phyloP scores from a whole-genome alignment of 78 protist species.

The Diacronema lutheri region DNA sequence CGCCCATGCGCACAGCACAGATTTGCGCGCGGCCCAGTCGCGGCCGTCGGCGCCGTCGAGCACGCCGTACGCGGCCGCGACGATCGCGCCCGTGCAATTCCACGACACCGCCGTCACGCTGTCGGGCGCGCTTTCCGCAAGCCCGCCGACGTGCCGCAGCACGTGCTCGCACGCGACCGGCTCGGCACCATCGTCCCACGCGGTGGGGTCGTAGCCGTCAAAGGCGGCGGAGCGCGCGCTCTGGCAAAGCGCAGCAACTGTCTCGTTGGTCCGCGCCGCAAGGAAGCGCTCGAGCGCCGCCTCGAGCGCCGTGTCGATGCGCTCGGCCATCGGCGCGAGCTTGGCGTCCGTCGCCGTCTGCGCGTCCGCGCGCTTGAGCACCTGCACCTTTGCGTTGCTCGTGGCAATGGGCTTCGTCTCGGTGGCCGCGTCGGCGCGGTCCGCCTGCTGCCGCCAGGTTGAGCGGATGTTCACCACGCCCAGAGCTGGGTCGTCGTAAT shows the following conservation, averaged over 20 bases:
- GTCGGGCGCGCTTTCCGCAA: background rate
- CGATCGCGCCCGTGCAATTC: constrained; percentile 24
- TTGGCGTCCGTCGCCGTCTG: too few relatives aligned
- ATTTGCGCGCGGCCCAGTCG: background rate
- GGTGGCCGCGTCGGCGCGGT: too few relatives aligned
- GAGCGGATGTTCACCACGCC: too few relatives aligned
- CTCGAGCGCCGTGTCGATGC: too few relatives aligned
- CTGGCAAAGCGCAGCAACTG: background rate
- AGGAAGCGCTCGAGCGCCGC: too few relatives aligned
- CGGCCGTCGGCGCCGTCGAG: background rate
- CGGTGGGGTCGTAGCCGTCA: background rate
- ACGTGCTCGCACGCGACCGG: background rate
- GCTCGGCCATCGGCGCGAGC: too few relatives aligned
- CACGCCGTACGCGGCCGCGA: constrained; percentile 33
- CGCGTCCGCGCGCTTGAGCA: too few relatives aligned
- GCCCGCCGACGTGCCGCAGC: background rate
- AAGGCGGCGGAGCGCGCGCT: background rate
- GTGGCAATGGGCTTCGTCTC: too few relatives aligned
- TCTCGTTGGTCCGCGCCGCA: too few relatives aligned
- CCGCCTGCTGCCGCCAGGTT: too few relatives aligned
- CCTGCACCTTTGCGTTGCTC: too few relatives aligned
- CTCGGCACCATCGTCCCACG: background rate
- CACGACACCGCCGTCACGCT: constrained; percentile 1
- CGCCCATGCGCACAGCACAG: constrained; percentile 7
- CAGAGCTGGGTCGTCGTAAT: too few relatives aligned